A percentile compares a stretch with the other conserved stretches of the same genome.
phyloP scores from a whole-genome alignment of 495 filamentous ascomycete genomes.

The Poronia punctata region DNA sequence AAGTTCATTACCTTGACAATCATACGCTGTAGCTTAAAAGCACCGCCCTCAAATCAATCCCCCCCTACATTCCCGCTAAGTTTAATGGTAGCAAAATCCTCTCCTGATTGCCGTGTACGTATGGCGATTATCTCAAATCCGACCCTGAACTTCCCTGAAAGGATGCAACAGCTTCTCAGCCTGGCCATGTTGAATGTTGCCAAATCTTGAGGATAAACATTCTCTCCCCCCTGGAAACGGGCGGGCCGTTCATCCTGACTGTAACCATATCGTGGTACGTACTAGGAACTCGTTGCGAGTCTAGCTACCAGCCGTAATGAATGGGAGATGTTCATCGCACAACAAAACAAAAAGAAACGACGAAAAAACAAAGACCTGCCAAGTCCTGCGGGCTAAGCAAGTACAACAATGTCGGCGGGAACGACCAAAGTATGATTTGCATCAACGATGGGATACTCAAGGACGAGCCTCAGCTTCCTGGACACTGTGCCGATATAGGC shows the following conservation, averaged over 20 bases:
- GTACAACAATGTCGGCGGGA: slow-evolving; percentile 2
- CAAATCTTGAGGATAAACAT: background rate
- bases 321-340: too few species aligned
- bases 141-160: slow-evolving; percentile 2
- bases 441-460: too few species aligned
- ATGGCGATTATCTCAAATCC: background rate
- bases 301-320: too few species aligned
- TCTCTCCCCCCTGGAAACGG: too few species aligned
- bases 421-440: too few species aligned
- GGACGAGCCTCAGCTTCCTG: too few species aligned
- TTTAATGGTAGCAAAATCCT: slow-evolving; percentile 8
- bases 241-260: too few species aligned
- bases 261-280: too few species aligned
- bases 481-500: too few species aligned
- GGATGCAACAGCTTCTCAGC: background rate
- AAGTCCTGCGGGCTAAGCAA: slow-evolving; percentile 4
- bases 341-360: too few species aligned
- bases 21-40: slow-evolving; percentile 1
- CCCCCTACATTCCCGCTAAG: slow-evolving; percentile 5
- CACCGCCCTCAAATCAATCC: slow-evolving; percentile 5
- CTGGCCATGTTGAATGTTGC: slow-evolving; percentile 1
- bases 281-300: too few species aligned
- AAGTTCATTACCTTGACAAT: background rate
- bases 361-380: background rate
- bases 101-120: background rate